Evolutionary conservation across 177 flowering plant species (phyloP), one percentile per base, ranked within the genome.

Genomic region (Tripterygium wilfordii): DNA sequence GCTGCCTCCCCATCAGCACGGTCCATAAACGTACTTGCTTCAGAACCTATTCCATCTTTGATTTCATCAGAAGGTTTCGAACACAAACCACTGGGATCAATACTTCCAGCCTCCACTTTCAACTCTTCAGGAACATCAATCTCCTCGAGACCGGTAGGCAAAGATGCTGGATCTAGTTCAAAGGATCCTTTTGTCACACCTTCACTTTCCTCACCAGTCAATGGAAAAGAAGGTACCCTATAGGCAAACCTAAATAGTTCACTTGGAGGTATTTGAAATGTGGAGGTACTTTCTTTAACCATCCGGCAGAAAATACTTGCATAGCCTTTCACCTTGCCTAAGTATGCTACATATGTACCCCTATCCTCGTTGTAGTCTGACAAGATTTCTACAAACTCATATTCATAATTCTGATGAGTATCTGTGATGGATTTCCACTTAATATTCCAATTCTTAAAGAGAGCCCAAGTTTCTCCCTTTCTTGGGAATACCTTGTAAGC

Each of bases 391-490:
- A 74, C 84, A 60, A 76, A 66, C 13, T 76, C 85, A 53, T 26
- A 78, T 12, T 74, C 74, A 47, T 21, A 73, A 31, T 54, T 38
- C 26, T 51, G 45, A 16, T 43, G 35, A 22, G 49, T 24, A 1
- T 54, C 67, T 3, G 54, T 37, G 29, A 56, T 51, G 4, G 61
- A 55, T 14, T 22, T 36, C 82, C 77, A 70, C 6, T 67, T 58
- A 0, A 63, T 46, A 57, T 66, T 64, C 84, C 91, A 80, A 52
- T 74, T 49, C 53, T 72, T 80, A 54, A 78, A 80, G 4, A 83
- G 55, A 3, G 85, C 91, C 91, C 91, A 83, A 16, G 65, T 76
- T 54, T 83, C 85, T 12, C 85, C 88, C 45, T 49, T 69, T 36
- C 61, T 65, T 14, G 91, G 91, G 44, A 62, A 57, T 25, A 83